Conservation (phyloP, 805 yeast species). For the Saccharomycopsis sp. region DNA sequence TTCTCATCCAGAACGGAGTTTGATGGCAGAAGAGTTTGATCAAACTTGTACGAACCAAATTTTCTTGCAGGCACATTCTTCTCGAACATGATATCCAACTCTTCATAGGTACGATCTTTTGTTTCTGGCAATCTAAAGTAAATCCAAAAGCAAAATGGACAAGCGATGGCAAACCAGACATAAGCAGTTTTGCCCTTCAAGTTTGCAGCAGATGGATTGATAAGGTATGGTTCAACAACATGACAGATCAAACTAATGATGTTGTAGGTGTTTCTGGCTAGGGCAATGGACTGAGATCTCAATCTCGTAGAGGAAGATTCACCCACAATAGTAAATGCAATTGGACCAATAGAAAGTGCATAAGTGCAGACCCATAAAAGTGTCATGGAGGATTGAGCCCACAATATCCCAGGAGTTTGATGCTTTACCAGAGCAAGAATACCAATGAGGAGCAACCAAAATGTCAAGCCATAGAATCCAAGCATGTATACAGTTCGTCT, state of each 20-base stretch:
- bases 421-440: too few species aligned
- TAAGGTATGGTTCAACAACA: constrained; percentile 40
- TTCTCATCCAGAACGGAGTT: too few species aligned
- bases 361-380: constrained; percentile 38
- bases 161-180: constrained; percentile 29
- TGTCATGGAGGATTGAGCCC: constrained; percentile 41
- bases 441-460: constrained; percentile 36
- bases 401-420: too few species aligned
- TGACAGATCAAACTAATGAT: constrained; percentile 29
- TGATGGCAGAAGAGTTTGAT: too few species aligned
- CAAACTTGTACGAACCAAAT: too few species aligned
- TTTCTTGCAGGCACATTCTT: constrained; percentile 37
- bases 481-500: constrained; percentile 32
- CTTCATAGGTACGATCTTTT: constrained; percentile 47
- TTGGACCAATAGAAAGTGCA: constrained; percentile 38
- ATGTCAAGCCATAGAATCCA: constrained; percentile 31
- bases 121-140: constrained; percentile 53
- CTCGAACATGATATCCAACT: constrained; percentile 47
- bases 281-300: constrained; percentile 34
- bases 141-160: too few species aligned
- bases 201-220: constrained; percentile 39
- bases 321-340: constrained; percentile 33
- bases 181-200: constrained; percentile 43
- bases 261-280: constrained; percentile 33
- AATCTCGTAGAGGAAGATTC: constrained; percentile 36